These are phyloP conservation scores for Rhodotorula paludigena DNA, from an alignment of 768 basidiomycete genomes.

Conservation along the genomic window DNA sequence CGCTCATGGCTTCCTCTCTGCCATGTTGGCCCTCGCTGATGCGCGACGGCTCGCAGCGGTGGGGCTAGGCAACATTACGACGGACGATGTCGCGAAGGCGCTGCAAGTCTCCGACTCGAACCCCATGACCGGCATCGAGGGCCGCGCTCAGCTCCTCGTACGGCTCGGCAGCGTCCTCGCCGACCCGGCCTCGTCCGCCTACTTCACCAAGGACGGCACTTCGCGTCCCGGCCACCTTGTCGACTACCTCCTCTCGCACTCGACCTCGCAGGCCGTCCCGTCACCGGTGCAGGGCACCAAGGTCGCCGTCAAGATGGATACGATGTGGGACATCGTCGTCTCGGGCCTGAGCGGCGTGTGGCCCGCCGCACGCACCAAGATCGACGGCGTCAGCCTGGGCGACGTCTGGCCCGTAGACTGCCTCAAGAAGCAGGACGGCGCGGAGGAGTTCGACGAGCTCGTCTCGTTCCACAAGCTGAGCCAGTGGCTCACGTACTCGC, in stretches of 20 bases:
- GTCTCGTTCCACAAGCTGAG: slow-evolving; percentile 97
- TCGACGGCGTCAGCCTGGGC: slow-evolving; percentile 69
- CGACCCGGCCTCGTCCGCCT: slow-evolving; percentile 53
- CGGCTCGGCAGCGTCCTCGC: slow-evolving; percentile 69
- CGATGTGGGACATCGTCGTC: slow-evolving; percentile 76
- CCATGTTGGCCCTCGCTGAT: not conserved
- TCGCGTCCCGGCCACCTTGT: slow-evolving; percentile 37
- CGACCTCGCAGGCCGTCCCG: slow-evolving; percentile 27
- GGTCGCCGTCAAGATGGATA: slow-evolving; percentile 59
- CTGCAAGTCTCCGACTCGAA: slow-evolving; percentile 75
- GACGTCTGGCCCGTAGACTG: slow-evolving; percentile 87
- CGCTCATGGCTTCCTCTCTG: slow-evolving; percentile 37
- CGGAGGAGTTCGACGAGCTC: slow-evolving; percentile 62
- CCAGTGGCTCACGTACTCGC: slow-evolving; percentile 86
- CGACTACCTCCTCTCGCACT: slow-evolving; percentile 43
- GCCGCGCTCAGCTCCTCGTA: slow-evolving; percentile 69
- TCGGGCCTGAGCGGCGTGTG: slow-evolving; percentile 80
- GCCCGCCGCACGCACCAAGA: slow-evolving; percentile 63
- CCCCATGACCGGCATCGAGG: slow-evolving; percentile 84
- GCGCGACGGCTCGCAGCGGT: slow-evolving; percentile 53
- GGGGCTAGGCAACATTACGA: slow-evolving; percentile 63
- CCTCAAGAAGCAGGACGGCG: slow-evolving; percentile 53
- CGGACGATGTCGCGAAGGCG: slow-evolving; percentile 58
- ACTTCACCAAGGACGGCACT: slow-evolving; percentile 52
- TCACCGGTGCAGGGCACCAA: slow-evolving; percentile 24